These are phyloP conservation scores for Monosporascus sp. DNA, from an alignment of 2,329 filamentous ascomycete species.

Conservation along the genomic window DNA sequence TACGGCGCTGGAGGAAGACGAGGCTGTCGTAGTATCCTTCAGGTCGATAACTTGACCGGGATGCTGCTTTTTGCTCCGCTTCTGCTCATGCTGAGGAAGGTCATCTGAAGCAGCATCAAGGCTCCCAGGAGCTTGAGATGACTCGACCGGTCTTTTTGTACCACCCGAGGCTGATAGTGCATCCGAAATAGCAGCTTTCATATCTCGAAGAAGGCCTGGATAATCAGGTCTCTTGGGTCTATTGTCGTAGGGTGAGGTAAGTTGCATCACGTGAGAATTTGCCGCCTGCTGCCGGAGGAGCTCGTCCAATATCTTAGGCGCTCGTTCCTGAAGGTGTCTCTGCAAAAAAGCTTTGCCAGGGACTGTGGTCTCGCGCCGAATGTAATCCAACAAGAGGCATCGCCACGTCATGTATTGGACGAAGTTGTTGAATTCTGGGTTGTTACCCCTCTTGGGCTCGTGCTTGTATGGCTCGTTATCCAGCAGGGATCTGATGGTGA, in stretches of 20 bases:
- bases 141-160: background rate
- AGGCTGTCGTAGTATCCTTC: no score
- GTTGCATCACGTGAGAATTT: background rate
- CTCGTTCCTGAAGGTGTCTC: background rate
- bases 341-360: background rate
- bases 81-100: no score
- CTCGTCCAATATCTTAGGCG: background rate
- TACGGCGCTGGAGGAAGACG: no score
- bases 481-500: slow-evolving; percentile 8
- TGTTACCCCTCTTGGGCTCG: slow-evolving; percentile 4
- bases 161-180: background rate
- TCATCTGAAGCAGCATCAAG: no score
- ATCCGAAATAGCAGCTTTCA: background rate
- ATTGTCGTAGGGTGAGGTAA: background rate
- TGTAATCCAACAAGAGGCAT: slow-evolving; percentile 6
- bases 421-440: slow-evolving; percentile 5
- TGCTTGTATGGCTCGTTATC: slow-evolving; percentile 12
- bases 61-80: no score
- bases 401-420: slow-evolving; percentile 4
- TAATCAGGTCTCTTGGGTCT: background rate
- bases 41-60: no score
- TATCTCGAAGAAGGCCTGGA: background rate
- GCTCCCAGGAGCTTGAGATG: no score
- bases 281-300: background rate
- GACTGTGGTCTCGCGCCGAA: background rate